Base-by-base conservation (phyloP, 75 land plant species). In the Azolla pinnata region DNA sequence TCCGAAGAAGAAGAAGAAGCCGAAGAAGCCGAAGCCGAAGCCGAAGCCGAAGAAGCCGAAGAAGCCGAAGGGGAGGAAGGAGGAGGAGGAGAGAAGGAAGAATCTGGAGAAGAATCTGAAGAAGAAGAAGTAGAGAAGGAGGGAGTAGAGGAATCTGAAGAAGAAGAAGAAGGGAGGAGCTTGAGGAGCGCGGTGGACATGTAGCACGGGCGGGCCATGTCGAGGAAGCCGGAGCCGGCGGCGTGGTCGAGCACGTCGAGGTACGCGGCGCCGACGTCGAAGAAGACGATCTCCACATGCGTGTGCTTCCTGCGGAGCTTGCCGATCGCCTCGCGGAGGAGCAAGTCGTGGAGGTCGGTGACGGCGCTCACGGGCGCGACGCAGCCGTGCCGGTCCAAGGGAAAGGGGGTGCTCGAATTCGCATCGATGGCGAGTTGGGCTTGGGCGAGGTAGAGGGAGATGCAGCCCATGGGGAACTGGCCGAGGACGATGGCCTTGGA, bases 391-490 rank as follows among this genome's bases (percentile, higher is more conserved):
- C 14, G 7, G 42, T 38, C 42, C n/a, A n/a, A n/a, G n/a, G n/a
- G n/a, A n/a, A n/a, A n/a, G n/a, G n/a, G n/a, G n/a, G n/a, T n/a
- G n/a, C n/a, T n/a, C n/a, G n/a, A n/a, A n/a, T n/a, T n/a, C 10
- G 42, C 14, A 7, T 38, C 14, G 42, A 14, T 38, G 42, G 10
- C 42, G 42, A 7, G 7, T 7, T 7, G 42, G 42, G 14, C 42
- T 14, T 38, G n/a, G n/a, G n/a, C 14, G 42, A 38, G 42, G 14
- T 38, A 38, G 42, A 38, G 42, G 42, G 42, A 38, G 42, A 38
- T 38, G 42, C 42, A 38, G 42, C 42, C 42, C 42, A 38, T 38
- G 42, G 42, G 42, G 42, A 38, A 38, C 14, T 38, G 42, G 10
- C 42, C 42, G 7, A 7, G 42, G 42, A 38, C 42, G 14, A 38